Conservation (phyloP, 106 monocot species). For the Platanthera guangdongensis region DNA sequence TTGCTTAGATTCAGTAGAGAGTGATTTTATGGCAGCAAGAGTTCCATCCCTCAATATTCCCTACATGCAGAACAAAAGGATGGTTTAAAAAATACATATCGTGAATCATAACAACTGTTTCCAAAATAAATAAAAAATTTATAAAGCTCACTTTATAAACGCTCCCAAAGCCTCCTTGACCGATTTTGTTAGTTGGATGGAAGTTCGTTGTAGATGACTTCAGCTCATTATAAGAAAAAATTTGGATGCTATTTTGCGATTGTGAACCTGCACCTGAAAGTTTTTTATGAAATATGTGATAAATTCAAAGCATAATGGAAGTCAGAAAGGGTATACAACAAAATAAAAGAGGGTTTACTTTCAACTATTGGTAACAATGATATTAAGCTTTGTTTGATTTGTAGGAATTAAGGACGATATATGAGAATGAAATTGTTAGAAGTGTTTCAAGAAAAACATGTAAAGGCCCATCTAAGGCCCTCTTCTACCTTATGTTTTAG, state of each 20-base stretch:
- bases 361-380: too few species aligned
- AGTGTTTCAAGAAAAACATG: too few species aligned
- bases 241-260: constrained; percentile 15
- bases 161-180: constrained; percentile 43
- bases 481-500: too few species aligned
- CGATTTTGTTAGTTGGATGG: constrained; percentile 27
- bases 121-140: neutral
- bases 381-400: too few species aligned
- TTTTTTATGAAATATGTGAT: neutral
- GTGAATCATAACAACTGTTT: neutral
- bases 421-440: too few species aligned
- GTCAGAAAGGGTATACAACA: too few species aligned
- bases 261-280: constrained; percentile 7
- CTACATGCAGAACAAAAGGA: constrained; percentile 18
- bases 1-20: constrained; percentile 55
- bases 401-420: too few species aligned
- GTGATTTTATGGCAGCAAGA: constrained; percentile 41
- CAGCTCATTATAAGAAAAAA: constrained; percentile 30
- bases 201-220: constrained; percentile 36
- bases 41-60: constrained; percentile 35
- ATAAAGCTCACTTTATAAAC: constrained; percentile 37
- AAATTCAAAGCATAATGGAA: too few species aligned
- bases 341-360: too few species aligned
- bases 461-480: too few species aligned
- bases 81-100: too few species aligned